Percentiles rank a stretch among this genome's conserved stretches.
Evolutionary conservation across 305 asterid species (phyloP).

Genomic region (Fraxinus velutina): DNA sequence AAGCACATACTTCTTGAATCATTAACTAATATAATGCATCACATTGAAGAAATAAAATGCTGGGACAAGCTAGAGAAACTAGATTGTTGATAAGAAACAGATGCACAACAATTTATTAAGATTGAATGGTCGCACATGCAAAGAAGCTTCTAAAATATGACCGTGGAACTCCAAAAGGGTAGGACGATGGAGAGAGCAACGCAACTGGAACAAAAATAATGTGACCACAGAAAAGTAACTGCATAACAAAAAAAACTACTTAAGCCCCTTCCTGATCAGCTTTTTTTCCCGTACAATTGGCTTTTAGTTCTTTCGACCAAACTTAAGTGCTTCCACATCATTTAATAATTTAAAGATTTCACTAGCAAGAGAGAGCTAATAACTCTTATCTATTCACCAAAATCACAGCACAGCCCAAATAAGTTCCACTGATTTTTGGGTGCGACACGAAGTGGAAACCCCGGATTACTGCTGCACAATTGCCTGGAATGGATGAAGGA

Average conservation of each 20-base stretch:
- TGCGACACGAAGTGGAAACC: not conserved
- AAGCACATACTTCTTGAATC: not conserved
- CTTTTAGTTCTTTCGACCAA: not conserved
- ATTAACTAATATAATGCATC: not conserved
- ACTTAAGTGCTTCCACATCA: not conserved
- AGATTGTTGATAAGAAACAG: not conserved
- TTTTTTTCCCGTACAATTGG: not conserved
- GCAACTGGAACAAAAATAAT: not conserved
- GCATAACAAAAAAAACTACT: not conserved
- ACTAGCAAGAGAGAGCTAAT: not conserved
- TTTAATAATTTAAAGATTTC: not conserved
- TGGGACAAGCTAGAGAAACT: constrained; percentile 9
- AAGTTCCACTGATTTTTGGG: not conserved
- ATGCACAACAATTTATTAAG: not conserved
- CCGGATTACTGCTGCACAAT: not conserved
- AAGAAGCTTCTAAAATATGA: not conserved
- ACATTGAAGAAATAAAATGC: constrained; percentile 19
- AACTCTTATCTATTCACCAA: not conserved
- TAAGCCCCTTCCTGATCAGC: not conserved
- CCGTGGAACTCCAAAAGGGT: not conserved
- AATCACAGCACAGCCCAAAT: not conserved
- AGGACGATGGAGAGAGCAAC: not conserved
- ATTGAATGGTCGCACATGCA: not conserved
- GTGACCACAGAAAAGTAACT: not conserved
- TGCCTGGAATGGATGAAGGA: not conserved